These are phyloP conservation scores for Acorus calamus DNA, from an alignment of 106 monocot genomes.

Conservation along the genomic window DNA sequence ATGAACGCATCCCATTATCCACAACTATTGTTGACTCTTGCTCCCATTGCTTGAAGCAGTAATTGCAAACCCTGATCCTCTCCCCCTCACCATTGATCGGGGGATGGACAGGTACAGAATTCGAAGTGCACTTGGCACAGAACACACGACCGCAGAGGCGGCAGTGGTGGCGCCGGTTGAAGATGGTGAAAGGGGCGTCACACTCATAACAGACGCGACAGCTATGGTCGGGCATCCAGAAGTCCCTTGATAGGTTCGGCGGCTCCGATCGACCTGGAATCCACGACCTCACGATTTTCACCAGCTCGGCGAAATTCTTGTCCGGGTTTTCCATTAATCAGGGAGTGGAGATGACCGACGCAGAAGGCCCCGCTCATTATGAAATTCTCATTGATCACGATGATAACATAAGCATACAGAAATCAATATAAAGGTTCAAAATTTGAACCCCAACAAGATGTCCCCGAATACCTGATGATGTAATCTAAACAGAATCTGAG, in stretches of 20 bases:
- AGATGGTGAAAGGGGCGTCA: constrained; percentile 70
- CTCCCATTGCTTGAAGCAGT: constrained; percentile 73
- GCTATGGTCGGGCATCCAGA: constrained; percentile 95
- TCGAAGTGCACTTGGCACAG: constrained; percentile 73
- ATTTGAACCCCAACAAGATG: too few relatives aligned
- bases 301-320: constrained; percentile 46
- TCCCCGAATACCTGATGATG: too few relatives aligned
- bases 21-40: background rate
- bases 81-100: constrained; percentile 16
- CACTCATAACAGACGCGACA: constrained; percentile 96
- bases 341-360: too few relatives aligned
- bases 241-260: constrained; percentile 46
- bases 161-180: constrained; percentile 85
- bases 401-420: too few relatives aligned
- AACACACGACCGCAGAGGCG: constrained; percentile 81
- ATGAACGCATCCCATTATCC: constrained; percentile 12
- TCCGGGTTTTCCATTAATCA: constrained; percentile 21
- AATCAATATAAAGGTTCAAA: too few relatives aligned
- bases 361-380: constrained; percentile 24
- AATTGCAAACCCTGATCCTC: constrained; percentile 72
- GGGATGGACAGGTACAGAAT: constrained; percentile 35
- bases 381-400: constrained; percentile 12
- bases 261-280: constrained; percentile 47
- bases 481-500: too few relatives aligned
- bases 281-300: constrained; percentile 58